Base-by-base conservation (phyloP, 805 yeast genomes). In the Huiozyma naganishii region DNA sequence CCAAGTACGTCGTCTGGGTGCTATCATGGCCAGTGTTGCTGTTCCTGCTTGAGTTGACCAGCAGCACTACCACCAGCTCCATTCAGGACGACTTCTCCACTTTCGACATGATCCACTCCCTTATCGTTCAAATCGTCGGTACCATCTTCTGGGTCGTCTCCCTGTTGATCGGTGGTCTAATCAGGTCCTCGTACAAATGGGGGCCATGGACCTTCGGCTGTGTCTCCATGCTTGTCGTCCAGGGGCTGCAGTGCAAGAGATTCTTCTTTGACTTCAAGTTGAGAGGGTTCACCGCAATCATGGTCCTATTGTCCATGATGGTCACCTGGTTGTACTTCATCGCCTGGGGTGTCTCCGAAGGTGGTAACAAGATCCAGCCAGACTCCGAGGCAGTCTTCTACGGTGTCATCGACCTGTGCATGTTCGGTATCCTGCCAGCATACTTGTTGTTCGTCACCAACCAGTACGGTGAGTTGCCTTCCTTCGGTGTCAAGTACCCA, bases 141-240 rank as follows among this genome's bases (percentile, higher is more conserved):
- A 59, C 66, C 39, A 75, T 67, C 55, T 68, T 73, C 17, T 71
- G 58, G 49, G 72, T 69, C 29, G 64, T 73, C 45, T 68, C 71
- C 40, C 61, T 70, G 28, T 64, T 73, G 53, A 61, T 71, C 52
- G 76, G 72, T 51, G 49, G 62, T 36, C 57, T 72, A 36, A 69
- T 72, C 40, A 52, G 56, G 37, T 65, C 76, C n/a, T 61, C 72
- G 13, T 92, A 92, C 63, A 52, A 66, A 34, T 75, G 77, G 52
- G 90, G 83, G 59, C 72, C 80, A 40, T 67, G 69, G 42, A 71
- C 80, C 36, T 76, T 87, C 62, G 97, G 97, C 47, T 80, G 83
- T 6, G 55, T 64, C 53, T 54, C 62, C 23, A 70, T 77, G 49
- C 73, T 92, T 37, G 44, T 50, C 10, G 44, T 54, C 23, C 41